Conservation (phyloP, 306 rosid genomes). For the Corylus americana region DNA sequence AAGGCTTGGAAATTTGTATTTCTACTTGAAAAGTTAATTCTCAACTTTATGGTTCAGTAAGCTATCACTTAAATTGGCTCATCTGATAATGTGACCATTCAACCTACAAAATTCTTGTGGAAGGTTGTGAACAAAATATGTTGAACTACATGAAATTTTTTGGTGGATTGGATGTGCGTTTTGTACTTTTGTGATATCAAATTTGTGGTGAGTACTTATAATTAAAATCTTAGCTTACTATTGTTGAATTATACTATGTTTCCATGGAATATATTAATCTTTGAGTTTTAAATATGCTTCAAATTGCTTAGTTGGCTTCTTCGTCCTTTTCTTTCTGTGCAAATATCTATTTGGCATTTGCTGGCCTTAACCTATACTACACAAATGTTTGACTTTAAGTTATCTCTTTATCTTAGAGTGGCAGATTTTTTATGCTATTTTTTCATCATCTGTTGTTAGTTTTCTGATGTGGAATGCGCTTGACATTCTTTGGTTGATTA, state of each 20-base stretch:
- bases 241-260: neutral
- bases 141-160: neutral
- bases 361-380: neutral
- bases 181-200: neutral
- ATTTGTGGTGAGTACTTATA: conserved; percentile 11
- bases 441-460: conserved; percentile 20
- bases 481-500: conserved; percentile 38
- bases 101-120: conserved; percentile 11
- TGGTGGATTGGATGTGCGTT: neutral
- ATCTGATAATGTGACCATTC: conserved; percentile 12
- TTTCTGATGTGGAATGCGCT: conserved; percentile 27
- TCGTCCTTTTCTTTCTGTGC: neutral
- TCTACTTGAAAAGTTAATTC: conserved; percentile 8
- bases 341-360: neutral
- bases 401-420: conserved; percentile 9
- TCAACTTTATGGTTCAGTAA: conserved; percentile 9
- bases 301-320: conserved; percentile 21
- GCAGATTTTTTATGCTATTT: conserved; percentile 14
- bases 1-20: conserved; percentile 37
- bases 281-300: conserved; percentile 1
- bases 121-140: neutral
- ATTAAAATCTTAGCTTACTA: conserved; percentile 1
- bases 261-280: conserved; percentile 13
- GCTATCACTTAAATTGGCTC: conserved; percentile 4
- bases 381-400: conserved; percentile 10